Evolutionary conservation across 169 alveolate genomes (phyloP).

Genomic region (Plasmodium gaboni): DNA sequence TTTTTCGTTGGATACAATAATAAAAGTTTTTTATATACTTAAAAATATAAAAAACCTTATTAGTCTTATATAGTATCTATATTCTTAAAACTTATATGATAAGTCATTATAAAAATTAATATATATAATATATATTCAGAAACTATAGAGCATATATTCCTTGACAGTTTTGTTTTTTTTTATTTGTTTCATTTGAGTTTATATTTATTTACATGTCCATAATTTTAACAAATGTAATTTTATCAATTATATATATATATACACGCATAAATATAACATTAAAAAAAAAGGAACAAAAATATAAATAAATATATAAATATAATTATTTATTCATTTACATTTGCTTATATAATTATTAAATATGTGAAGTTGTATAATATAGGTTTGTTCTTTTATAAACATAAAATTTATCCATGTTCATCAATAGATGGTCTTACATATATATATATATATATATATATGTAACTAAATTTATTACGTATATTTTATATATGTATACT

Average conservation of each 20-base stretch:
- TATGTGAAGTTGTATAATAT: not conserved
- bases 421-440: not conserved
- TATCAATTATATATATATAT: not conserved
- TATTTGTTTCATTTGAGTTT: not conserved
- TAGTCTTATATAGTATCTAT: constrained; percentile 42
- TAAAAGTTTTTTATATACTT: not conserved
- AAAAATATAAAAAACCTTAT: constrained; percentile 6
- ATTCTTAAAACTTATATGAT: constrained; percentile 1
- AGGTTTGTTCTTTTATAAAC: too few relatives aligned
- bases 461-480: not conserved
- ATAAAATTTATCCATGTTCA: too few relatives aligned
- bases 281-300: not conserved
- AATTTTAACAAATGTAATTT: not conserved
- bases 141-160: too few relatives aligned
- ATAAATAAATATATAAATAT: not conserved
- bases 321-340: not conserved
- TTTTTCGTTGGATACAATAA: not conserved
- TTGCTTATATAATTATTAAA: not conserved
- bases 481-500: not conserved
- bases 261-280: not conserved
- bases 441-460: not conserved
- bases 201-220: not conserved
- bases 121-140: too few relatives aligned
- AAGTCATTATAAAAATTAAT: too few relatives aligned
- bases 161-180: not conserved